Evolutionary conservation across 2,329 filamentous ascomycete species (phyloP), one percentile per base, ranked within the genome.

Genomic region (Arthrobotrys sphaeroides): DNA sequence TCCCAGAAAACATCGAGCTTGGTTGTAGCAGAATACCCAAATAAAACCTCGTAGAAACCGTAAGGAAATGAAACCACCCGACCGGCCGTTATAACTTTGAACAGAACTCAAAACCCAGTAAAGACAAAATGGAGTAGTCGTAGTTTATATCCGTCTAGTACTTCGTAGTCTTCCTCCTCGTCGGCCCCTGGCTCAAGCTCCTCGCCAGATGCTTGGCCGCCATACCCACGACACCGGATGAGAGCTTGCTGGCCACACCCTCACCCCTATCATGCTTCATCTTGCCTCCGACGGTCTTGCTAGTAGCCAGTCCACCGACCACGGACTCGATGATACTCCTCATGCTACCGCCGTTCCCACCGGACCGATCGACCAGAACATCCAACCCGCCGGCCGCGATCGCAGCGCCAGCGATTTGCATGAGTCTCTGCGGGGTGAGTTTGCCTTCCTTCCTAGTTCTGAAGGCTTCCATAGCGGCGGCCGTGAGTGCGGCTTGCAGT

Each of bases 381-480:
- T 75, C 72, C 20, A 75, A 60, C 4, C 72, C 72, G 38, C 72
- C 72, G 3, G 72, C 72, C 13, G 72, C 72, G 16, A 75, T 75
- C 3, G 72, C 72, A 3, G 72, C 72, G 12, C 72, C 72, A 6
- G 72, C 72, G 24, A 75, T 75, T 31, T 75, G 72, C 72, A 75
- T 68, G 4, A 75, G 16, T 24, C 72, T 60, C 20, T 75, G 72
- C 33, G 72, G 72, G 24, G 72, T 75, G 5, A 75, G 45, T 31
- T 75, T 75, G 22, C 72, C 72, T 28, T 75, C 72, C 24, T 75
- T 75, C 22, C 72, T 18, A 7, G 72, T 75, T 20, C 72, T 36
- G 57, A 75, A 75, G 10, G 72, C 72, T 45, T 75, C 72, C 72
- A 75, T 69, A 16, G 72, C 72, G 9, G 72, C 72, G 24, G 72